These are phyloP conservation scores for Carex myosuroides DNA, from an alignment of 176 grass and related monocot species.

Conservation along the genomic window DNA sequence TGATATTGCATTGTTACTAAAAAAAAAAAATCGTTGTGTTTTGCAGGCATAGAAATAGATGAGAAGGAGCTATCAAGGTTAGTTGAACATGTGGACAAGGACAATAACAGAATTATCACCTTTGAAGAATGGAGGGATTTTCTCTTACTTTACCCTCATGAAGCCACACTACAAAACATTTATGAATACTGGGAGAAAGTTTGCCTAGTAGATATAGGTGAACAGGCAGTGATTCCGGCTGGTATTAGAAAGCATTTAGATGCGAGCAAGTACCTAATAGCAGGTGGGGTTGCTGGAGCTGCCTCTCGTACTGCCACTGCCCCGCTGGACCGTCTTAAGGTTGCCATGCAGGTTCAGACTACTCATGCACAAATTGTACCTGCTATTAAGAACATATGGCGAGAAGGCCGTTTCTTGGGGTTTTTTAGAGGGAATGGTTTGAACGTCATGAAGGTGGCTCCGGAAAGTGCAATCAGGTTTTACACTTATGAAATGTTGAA, in stretches of 20 bases:
- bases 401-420: constrained; percentile 55
- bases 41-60: constrained; percentile 94
- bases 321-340: constrained; percentile 95
- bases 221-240: constrained; percentile 93
- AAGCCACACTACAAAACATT: constrained; percentile 89
- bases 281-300: constrained; percentile 90
- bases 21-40: constrained; percentile 9
- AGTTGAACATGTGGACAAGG: constrained; percentile 97
- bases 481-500: constrained; percentile 88
- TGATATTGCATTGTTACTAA: not conserved
- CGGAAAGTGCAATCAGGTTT: constrained; percentile 95
- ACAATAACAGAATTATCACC: constrained; percentile 95
- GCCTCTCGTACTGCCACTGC: constrained; percentile 88
- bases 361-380: constrained; percentile 40
- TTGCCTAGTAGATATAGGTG: constrained; percentile 91
- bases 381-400: constrained; percentile 80
- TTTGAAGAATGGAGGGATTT: constrained; percentile 99
- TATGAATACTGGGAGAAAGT: constrained; percentile 97
- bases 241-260: constrained; percentile 85
- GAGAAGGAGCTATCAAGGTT: constrained; percentile 90
- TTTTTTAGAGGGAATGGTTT: constrained; percentile 97
- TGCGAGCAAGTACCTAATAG: constrained; percentile 85
- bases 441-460: constrained; percentile 96
- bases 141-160: constrained; percentile 93
- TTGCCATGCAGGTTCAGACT: constrained; percentile 91